Evolutionary conservation across 177 flowering plant genomes (phyloP).

Genomic region (Vitis hybrid): DNA sequence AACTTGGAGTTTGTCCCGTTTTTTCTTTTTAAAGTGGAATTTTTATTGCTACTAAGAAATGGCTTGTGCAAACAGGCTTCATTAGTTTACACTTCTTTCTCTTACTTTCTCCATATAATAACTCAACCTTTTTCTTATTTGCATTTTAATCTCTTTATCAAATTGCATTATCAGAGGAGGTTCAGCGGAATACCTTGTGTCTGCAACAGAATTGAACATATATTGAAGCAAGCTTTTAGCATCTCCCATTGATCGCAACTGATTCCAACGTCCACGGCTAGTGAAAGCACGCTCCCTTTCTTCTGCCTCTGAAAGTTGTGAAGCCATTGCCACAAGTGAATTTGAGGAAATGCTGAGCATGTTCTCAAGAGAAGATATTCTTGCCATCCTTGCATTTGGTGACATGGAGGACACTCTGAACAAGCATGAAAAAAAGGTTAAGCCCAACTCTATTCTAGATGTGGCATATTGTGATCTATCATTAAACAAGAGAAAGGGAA

Average conservation of each 20-base stretch:
- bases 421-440: constrained; percentile 13
- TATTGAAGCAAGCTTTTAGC: constrained; percentile 93
- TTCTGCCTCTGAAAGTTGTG: constrained; percentile 99
- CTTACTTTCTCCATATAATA: too few relatives aligned
- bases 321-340: constrained; percentile 95
- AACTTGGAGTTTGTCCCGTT: too few relatives aligned
- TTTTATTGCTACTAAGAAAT: too few relatives aligned
- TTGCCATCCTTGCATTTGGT: constrained; percentile 86
- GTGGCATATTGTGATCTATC: too few relatives aligned
- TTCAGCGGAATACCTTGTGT: constrained; percentile 60
- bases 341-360: constrained; percentile 92
- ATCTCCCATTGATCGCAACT: constrained; percentile 94
- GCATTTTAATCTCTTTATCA: too few relatives aligned
- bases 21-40: too few relatives aligned
- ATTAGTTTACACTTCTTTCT: too few relatives aligned
- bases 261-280: constrained; percentile 93
- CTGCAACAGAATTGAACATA: constrained; percentile 86
- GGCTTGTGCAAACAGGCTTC: too few relatives aligned
- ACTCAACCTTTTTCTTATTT: too few relatives aligned
- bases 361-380: constrained; percentile 91
- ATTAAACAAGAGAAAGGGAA: not conserved
- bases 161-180: not conserved
- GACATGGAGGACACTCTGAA: constrained; percentile 81
- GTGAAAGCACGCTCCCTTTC: constrained; percentile 90
- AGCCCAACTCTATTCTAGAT: not conserved